These are phyloP conservation scores for Leccinum arenicola DNA, from an alignment of 768 basidiomycete genomes.

Conservation along the genomic window DNA sequence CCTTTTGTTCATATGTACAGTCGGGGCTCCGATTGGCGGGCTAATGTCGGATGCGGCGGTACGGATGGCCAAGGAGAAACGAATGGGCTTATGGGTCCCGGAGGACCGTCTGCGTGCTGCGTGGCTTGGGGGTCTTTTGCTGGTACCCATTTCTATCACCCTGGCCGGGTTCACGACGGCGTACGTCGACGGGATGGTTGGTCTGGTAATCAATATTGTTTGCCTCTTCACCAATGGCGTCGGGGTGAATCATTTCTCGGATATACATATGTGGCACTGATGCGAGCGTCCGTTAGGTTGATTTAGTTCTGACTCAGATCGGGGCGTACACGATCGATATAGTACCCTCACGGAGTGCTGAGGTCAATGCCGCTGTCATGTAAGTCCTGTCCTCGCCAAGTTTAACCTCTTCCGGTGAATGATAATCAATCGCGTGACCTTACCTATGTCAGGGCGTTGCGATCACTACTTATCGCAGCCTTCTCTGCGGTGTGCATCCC, in stretches of 20 bases:
- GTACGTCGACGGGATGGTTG: slow-evolving; percentile 48
- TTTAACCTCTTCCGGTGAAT: slow-evolving; percentile 1
- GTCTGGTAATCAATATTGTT: slow-evolving; percentile 48
- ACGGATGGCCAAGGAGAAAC: slow-evolving; percentile 42
- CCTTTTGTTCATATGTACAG: slow-evolving; percentile 28
- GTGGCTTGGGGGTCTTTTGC: slow-evolving; percentile 41
- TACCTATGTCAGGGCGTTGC: slow-evolving; percentile 13
- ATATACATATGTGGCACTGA: neutral
- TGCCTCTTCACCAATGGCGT: slow-evolving; percentile 64
- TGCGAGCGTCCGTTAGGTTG: slow-evolving; percentile 39
- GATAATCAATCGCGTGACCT: neutral
- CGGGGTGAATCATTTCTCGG: slow-evolving; percentile 44
- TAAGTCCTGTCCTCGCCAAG: slow-evolving; percentile 27
- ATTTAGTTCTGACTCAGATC: slow-evolving; percentile 53
- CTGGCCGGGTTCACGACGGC: slow-evolving; percentile 48
- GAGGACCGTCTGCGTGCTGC: slow-evolving; percentile 65
- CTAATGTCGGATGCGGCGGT: slow-evolving; percentile 55
- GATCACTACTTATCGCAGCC: slow-evolving; percentile 20
- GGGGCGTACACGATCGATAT: slow-evolving; percentile 61
- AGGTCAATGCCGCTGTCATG: slow-evolving; percentile 55
- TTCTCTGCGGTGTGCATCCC: slow-evolving; percentile 29
- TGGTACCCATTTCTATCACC: slow-evolving; percentile 54
- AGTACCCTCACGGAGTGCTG: slow-evolving; percentile 58
- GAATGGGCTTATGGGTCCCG: slow-evolving; percentile 60
- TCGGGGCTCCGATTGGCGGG: slow-evolving; percentile 60